phyloP scores from a whole-genome alignment of 495 filamentous ascomycete genomes.

The Friedmanniomyces simplex region DNA sequence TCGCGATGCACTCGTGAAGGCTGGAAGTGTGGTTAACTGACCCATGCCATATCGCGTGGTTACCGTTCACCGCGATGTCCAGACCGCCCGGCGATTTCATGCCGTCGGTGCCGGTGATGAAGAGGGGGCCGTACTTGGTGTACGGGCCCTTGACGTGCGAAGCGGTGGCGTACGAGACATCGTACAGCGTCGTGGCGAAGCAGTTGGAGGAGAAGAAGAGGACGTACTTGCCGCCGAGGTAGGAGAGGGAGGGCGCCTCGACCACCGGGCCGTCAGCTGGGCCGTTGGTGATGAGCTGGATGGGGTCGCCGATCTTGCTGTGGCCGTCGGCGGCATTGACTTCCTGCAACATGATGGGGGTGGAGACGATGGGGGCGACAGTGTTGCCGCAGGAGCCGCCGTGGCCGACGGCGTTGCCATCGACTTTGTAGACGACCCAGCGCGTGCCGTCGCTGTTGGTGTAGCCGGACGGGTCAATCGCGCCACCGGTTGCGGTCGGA shows the following conservation, averaged over 20 bases:
- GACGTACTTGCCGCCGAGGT: slow-evolving; percentile 41
- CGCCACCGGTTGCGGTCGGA: slow-evolving; percentile 41
- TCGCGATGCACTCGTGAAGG: background rate
- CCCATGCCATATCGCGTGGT: slow-evolving; percentile 13
- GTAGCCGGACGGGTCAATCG: slow-evolving; percentile 50
- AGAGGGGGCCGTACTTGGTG: slow-evolving; percentile 8
- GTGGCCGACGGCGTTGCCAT: slow-evolving; percentile 49
- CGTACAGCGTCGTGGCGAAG: slow-evolving; percentile 19
- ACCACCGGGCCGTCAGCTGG: slow-evolving; percentile 49
- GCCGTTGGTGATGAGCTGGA: slow-evolving; percentile 46
- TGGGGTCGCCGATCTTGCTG: slow-evolving; percentile 40
- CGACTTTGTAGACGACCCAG: slow-evolving; percentile 53
- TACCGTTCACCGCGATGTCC: slow-evolving; percentile 4
- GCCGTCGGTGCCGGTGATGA: slow-evolving; percentile 8
- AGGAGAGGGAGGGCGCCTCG: slow-evolving; percentile 49
- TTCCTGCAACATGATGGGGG: slow-evolving; percentile 52
- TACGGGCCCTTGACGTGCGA: slow-evolving; percentile 13
- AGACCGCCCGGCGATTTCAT: slow-evolving; percentile 9
- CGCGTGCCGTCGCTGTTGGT: slow-evolving; percentile 41
- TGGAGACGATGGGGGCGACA: slow-evolving; percentile 37
- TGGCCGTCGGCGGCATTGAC: slow-evolving; percentile 40
- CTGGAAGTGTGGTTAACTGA: background rate
- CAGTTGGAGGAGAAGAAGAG: slow-evolving; percentile 48
- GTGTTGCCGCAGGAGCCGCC: slow-evolving; percentile 49
- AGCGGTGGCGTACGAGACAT: slow-evolving; percentile 19